These are phyloP conservation scores for Bifiguratus adelaidae DNA, from an alignment of 192 early-diverging fungal species.

Conservation along the genomic window DNA sequence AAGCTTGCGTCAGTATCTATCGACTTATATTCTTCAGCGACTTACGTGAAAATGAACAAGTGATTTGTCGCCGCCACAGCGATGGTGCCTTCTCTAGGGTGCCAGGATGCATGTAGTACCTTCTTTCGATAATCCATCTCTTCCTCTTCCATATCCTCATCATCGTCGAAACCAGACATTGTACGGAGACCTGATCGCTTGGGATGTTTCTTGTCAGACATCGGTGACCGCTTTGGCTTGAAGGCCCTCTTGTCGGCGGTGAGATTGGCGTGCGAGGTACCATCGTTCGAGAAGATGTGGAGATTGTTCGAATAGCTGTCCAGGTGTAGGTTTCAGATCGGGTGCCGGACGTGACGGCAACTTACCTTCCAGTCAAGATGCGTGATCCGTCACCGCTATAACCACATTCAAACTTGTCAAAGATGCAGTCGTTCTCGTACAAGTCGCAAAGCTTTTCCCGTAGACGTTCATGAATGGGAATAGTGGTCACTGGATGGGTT, in stretches of 20 bases:
- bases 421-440: constrained; percentile 99
- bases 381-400: constrained; percentile 91
- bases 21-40: no score
- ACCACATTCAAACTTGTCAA: constrained; percentile 99
- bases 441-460: constrained; percentile 93
- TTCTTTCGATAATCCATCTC: constrained; percentile 79
- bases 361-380: constrained; percentile 35
- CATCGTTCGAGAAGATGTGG: constrained; percentile 81
- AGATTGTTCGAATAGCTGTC: constrained; percentile 98
- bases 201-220: no score
- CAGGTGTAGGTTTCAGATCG: constrained; percentile 50
- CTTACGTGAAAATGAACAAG: constrained; percentile 68
- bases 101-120: constrained; percentile 91
- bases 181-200: no score
- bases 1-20: no score
- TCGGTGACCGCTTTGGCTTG: constrained; percentile 89
- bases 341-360: neutral
- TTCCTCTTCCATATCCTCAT: constrained; percentile 63
- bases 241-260: constrained; percentile 98
- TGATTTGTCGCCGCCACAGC: constrained; percentile 92
- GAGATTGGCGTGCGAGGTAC: constrained; percentile 66
- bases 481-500: constrained; percentile 80
- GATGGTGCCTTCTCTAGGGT: constrained; percentile 84
- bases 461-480: constrained; percentile 92
- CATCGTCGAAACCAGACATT: no score